phyloP scores from a whole-genome alignment of 1,139 yeast species.

The Blastobotrys arbuscula region DNA sequence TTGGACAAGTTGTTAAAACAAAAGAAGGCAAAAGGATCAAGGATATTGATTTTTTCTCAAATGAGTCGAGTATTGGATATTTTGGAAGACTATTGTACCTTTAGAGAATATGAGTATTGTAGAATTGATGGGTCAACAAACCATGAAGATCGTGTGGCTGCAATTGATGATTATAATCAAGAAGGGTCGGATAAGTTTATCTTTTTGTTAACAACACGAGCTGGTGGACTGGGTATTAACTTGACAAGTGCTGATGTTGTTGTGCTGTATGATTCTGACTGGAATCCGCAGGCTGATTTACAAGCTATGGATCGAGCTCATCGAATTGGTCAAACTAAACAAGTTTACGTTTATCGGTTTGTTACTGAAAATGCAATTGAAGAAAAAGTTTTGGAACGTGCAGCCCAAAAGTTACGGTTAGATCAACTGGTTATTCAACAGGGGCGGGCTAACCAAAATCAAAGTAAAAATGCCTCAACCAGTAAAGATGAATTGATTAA shows the following conservation, averaged over 20 bases:
- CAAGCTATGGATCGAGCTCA: slow-evolving; percentile 99
- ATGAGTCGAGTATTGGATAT: slow-evolving; percentile 92
- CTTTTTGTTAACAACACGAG: slow-evolving; percentile 87
- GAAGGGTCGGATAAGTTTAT: slow-evolving; percentile 81
- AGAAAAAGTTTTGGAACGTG: slow-evolving; percentile 91
- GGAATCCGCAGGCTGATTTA: slow-evolving; percentile 98
- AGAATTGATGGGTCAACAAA: slow-evolving; percentile 95
- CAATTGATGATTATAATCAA: slow-evolving; percentile 86
- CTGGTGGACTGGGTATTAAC: slow-evolving; percentile 96
- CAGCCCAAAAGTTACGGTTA: slow-evolving; percentile 86
- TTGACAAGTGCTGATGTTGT: slow-evolving; percentile 91
- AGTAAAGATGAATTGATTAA: slow-evolving; percentile 81
- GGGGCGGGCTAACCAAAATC: slow-evolving; percentile 58
- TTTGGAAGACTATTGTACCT: slow-evolving; percentile 84
- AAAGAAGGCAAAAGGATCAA: slow-evolving; percentile 69
- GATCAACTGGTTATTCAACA: slow-evolving; percentile 97
- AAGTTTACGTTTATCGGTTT: slow-evolving; percentile 85
- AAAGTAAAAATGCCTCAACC: slow-evolving; percentile 39
- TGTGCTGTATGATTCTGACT: slow-evolving; percentile 85
- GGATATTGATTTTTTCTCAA: slow-evolving; percentile 90
- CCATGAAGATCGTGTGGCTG: slow-evolving; percentile 88
- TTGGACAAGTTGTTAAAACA: slow-evolving; percentile 77
- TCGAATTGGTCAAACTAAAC: slow-evolving; percentile 95
- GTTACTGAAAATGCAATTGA: slow-evolving; percentile 96
- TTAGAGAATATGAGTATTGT: slow-evolving; percentile 81